Base-by-base conservation (phyloP, 805 yeast species). In the Pichia rugopelliculosa region DNA sequence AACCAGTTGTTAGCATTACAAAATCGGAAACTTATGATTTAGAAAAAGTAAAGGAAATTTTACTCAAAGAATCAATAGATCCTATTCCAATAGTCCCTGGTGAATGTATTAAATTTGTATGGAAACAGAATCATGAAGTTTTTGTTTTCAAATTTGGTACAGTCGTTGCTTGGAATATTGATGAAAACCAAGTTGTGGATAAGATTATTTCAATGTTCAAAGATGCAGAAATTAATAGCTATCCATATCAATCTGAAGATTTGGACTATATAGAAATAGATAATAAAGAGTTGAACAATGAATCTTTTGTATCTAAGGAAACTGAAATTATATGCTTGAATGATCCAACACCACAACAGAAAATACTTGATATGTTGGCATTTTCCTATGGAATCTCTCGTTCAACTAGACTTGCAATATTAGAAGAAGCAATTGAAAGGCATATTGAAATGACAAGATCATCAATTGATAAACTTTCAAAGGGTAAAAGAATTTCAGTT, bases 301-400 rank as follows among this genome's bases (percentile, higher is more conserved):
- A 47, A 9, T 66, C 71, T 4, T 75, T 75, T 44, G 50, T 60
- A 42, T 68, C 73, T 44, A 33, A 41, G 9, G 51, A 53, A 11
- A 86, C 85, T 9, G 96, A 89, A 52, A 74, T 84, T 2, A 77
- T 89, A 41, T 72, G 84, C 20, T 72, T 89, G n/a, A 76, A 75
- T 51, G 82, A 81, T 1, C 15, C 26, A 11, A 56, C 61, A 1
- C 68, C 70, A 9, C 66, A 71, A n/a, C 72, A 76, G 51, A 72
- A 76, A 36, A 57, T 83, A 33, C 66, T 86, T 36, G 95, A 88
- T 58, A 87, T 84, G 67, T 84, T 89, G 10, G 96, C 96, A 0
- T 89, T 89, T 64, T 83, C 96, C 2, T 82, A 87, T 46, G 96
- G 96, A 0, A 68, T 90, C 27, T 83, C 96, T 0, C 68, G 96